Conservation (phyloP, 306 rosid genomes). For the Pyrus communis region DNA sequence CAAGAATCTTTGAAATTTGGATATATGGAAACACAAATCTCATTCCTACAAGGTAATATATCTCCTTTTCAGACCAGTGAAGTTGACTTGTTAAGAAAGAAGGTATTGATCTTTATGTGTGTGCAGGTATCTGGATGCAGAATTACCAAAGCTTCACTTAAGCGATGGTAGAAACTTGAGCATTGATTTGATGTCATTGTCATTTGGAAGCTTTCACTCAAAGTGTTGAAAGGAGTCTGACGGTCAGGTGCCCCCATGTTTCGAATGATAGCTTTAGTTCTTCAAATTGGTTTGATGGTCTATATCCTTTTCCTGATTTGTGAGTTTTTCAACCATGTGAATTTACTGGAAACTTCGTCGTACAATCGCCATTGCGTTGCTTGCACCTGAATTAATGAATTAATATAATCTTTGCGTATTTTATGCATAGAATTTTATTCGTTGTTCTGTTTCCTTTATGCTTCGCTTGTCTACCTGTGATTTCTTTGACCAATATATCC, state of each 20-base stretch:
- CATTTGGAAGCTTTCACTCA: not conserved
- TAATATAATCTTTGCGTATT: not conserved
- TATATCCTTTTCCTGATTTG: not conserved
- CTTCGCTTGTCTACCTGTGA: not conserved
- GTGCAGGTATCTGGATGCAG: not conserved
- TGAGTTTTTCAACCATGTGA: not conserved
- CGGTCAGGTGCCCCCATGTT: not conserved
- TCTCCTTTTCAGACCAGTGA: not conserved
- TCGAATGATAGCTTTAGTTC: not conserved
- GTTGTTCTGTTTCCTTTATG: not conserved
- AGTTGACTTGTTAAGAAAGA: not conserved
- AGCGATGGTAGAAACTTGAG: not conserved
- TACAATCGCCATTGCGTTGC: not conserved
- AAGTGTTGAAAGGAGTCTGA: not conserved
- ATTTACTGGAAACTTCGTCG: not conserved
- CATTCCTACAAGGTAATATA: conserved; percentile 14
- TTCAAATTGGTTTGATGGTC: not conserved
- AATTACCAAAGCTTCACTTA: not conserved
- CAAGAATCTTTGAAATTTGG: conserved; percentile 36
- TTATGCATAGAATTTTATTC: not conserved
- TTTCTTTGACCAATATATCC: not conserved
- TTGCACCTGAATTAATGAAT: not conserved
- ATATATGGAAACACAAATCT: not conserved
- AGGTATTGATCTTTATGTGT: not conserved
- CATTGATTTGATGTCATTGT: not conserved